Evolutionary conservation across 2,329 filamentous ascomycete species (phyloP).

Genomic region (Xylaria multiplex): DNA sequence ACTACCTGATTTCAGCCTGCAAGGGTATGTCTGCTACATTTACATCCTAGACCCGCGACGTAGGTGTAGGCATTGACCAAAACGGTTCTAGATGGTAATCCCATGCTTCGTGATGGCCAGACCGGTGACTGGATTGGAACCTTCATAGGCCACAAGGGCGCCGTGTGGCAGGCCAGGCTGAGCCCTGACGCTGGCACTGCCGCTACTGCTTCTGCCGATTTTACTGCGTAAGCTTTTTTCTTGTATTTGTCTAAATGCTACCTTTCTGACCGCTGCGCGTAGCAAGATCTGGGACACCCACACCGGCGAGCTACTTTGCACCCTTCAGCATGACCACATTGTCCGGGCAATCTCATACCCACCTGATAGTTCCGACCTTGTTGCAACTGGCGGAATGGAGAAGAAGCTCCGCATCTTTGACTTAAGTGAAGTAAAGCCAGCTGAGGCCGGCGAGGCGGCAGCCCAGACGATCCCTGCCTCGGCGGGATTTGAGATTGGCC

Average conservation of each 20-base stretch:
- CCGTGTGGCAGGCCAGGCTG: constrained; percentile 94
- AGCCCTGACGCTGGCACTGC: constrained; percentile 88
- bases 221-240: constrained; percentile 76
- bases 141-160: constrained; percentile 97
- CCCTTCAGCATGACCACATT: constrained; percentile 92
- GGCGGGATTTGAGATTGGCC: constrained; percentile 84
- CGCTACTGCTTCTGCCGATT: constrained; percentile 94
- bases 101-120: constrained; percentile 95
- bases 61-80: neutral
- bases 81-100: constrained; percentile 81
- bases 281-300: constrained; percentile 98
- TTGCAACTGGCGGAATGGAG: constrained; percentile 94
- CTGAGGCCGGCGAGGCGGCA: constrained; percentile 48
- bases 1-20: constrained; percentile 93
- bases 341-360: constrained; percentile 93
- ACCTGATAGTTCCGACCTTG: constrained; percentile 79
- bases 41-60: neutral
- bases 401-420: constrained; percentile 97
- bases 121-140: constrained; percentile 99
- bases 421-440: constrained; percentile 69
- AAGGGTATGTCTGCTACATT: constrained; percentile 67
- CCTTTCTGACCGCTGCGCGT: constrained; percentile 28
- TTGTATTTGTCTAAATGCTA: neutral
- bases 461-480: constrained; percentile 66
- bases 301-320: constrained; percentile 87